Conservation (phyloP, 164 flowering plant genomes). For the Macadamia integrifolia region DNA sequence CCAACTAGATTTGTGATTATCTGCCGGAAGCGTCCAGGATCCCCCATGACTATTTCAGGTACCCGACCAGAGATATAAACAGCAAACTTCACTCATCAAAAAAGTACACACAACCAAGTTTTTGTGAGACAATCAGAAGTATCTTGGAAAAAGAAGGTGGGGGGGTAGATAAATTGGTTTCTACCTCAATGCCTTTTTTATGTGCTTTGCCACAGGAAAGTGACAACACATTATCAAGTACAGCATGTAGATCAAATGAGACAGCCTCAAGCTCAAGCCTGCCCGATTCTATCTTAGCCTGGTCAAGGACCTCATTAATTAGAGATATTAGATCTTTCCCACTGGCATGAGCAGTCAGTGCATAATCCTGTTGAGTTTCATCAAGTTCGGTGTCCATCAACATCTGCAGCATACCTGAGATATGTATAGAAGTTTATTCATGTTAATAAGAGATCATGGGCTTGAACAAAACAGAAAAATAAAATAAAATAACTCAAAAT, state of each 20-base stretch:
- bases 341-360: slow-evolving; percentile 81
- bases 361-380: slow-evolving; percentile 66
- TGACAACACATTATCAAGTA: slow-evolving; percentile 72
- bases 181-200: slow-evolving; percentile 81
- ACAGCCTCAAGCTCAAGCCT: slow-evolving; percentile 87
- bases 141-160: background rate
- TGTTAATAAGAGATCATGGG: background rate
- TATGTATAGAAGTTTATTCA: background rate
- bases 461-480: too few relatives aligned
- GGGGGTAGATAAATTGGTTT: slow-evolving; percentile 5
- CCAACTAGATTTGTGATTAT: slow-evolving; percentile 92
- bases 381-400: slow-evolving; percentile 86
- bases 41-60: slow-evolving; percentile 77
- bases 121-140: slow-evolving; percentile 2
- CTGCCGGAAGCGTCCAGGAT: slow-evolving; percentile 80
- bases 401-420: slow-evolving; percentile 91
- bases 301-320: slow-evolving; percentile 93
- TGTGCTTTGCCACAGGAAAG: slow-evolving; percentile 59
- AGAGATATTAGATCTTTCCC: slow-evolving; percentile 77
- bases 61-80: slow-evolving; percentile 70
- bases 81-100: slow-evolving; percentile 59
- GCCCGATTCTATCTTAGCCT: slow-evolving; percentile 95
- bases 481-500: background rate
- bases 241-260: slow-evolving; percentile 65
- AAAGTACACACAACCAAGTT: background rate